Percentiles rank a stretch among this genome's conserved stretches.
phyloP scores from a whole-genome alignment of 2,329 filamentous ascomycete genomes.

The Diaporthe helianthi region DNA sequence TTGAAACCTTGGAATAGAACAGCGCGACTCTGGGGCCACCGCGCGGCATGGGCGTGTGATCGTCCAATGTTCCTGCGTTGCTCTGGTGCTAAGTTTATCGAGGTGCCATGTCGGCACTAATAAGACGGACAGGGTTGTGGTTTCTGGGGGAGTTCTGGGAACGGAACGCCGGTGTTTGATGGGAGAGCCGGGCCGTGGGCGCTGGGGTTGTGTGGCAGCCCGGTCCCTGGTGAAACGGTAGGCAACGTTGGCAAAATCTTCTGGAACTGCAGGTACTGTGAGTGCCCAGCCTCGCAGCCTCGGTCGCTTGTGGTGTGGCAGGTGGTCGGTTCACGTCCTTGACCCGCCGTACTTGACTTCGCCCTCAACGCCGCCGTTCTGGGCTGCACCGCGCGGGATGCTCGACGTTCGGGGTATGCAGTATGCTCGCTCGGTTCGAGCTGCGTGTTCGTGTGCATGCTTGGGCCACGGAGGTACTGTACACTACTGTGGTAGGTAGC shows the following conservation, averaged over 20 bases:
- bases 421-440: not conserved
- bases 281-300: too few relatives aligned
- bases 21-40: not conserved
- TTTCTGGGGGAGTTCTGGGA: conserved; percentile 10
- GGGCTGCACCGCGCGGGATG: conserved; percentile 7
- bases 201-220: conserved; percentile 18
- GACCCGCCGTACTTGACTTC: not conserved
- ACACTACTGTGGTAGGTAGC: too few relatives aligned
- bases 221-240: conserved; percentile 28
- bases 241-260: conserved; percentile 22
- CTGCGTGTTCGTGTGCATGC: too few relatives aligned
- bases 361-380: not conserved
- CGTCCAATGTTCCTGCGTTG: conserved; percentile 20
- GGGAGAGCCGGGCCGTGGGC: conserved; percentile 28
- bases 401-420: not conserved
- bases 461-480: too few relatives aligned
- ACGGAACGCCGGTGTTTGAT: conserved; percentile 12
- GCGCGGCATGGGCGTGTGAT: conserved; percentile 17
- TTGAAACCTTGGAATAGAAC: not conserved
- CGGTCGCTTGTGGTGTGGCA: conserved; percentile 1
- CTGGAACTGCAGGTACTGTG: conserved; percentile 21
- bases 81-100: not conserved
- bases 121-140: conserved; percentile 4
- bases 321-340: not conserved
- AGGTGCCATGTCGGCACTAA: conserved; percentile 2